Base-by-base conservation (phyloP, 2,329 filamentous ascomycete species). In the Exophiala oligosperma region DNA sequence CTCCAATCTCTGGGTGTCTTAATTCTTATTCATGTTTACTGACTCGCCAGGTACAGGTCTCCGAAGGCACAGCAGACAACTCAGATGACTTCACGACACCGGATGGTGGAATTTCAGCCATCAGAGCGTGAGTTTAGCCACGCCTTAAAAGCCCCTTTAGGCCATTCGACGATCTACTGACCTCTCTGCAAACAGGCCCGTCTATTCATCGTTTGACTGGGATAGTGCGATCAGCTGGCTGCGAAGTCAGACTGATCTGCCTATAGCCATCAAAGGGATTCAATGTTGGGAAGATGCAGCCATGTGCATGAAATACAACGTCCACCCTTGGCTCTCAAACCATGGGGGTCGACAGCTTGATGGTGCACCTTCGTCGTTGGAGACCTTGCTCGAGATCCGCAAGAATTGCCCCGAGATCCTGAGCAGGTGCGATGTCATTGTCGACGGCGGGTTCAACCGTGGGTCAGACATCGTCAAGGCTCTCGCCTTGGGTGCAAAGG, bases 391-490 rank as follows among this genome's bases (percentile, higher is more conserved):
- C 23, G 52, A 55, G 3, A 47, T 54, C 14, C 52, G 28, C n/a
- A 17, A 28, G 21, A 8, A 49, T 24, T 55, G 52, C 12, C 38
- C 37, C 8, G 26, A 38, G 51, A 35, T 53, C 7, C 9, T 43
- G 12, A 24, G 44, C 2, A 12, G 17, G n/a, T 44, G 32, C 17
- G 24, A 43, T 9, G 32, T 35, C 32, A 8, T 48, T 8, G 46
- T 48, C 23, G 46, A 48, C 14, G 46, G 81, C 29, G 81, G 81
- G 0, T 77, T 84, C 52, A 75, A 78, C 23, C 76, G 81, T 2
- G 81, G 81, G 0, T 79, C 79, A 0, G 81, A 84, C 60, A 77
- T 84, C 4, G 73, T 84, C 23, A 84, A 84, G 62, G 79, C 79
- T 2, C 67, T 84, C 6, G 79, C 78, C 24, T 69, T 84, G 0